Base-by-base conservation (phyloP, 2,329 filamentous ascomycete genomes). In the Bipolaris zeicola region DNA sequence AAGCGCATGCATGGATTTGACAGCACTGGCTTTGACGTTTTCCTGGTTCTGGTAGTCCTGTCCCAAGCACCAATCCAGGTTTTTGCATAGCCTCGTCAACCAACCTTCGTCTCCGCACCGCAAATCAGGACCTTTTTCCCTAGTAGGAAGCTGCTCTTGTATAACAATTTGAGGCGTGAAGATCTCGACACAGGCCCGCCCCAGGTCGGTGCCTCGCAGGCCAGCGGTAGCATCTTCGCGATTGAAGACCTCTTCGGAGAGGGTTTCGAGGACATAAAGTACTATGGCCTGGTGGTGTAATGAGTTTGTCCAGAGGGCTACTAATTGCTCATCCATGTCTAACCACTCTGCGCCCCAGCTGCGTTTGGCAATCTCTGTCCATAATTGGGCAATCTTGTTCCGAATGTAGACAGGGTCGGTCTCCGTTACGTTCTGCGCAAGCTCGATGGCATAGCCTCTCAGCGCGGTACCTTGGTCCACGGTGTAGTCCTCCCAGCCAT, bases 171-270 rank as follows among this genome's bases (percentile, higher is more conserved):
- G 82, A 1, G 95, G 92, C 0, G 93, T 96, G 74, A 96, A 96
- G 60, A 98, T 92, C 74, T 98, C 95, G 60, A 98, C 91, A 69
- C 95, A 90, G 10, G 91, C 91, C 73, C 92, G 90, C 72, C 92
- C 96, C 60, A 99, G 84, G 52, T 91, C 86, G 49, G 88, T 89
- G 72, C 94, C 91, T 62, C 94, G 87, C 68, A 96, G 80, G 14
- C 90, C 89, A 13, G 94, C 92, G 4, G 92, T 88, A 1, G 90
- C 85, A 76, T 98, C 95, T 71, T 98, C 95, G 34, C 91, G 87
- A 64, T 90, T 91, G 78, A 98, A 96, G 49, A 97, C 87, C 74
- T 98, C 95, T 66, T 98, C 95, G 2, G 94, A 96, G 33, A 99
- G 82, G 16, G 89, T 93, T 79, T 98, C 95, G 48, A 99, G 83